Base-by-base conservation (phyloP, 257 asterid genomes). In the Penstemon eatonii region DNA sequence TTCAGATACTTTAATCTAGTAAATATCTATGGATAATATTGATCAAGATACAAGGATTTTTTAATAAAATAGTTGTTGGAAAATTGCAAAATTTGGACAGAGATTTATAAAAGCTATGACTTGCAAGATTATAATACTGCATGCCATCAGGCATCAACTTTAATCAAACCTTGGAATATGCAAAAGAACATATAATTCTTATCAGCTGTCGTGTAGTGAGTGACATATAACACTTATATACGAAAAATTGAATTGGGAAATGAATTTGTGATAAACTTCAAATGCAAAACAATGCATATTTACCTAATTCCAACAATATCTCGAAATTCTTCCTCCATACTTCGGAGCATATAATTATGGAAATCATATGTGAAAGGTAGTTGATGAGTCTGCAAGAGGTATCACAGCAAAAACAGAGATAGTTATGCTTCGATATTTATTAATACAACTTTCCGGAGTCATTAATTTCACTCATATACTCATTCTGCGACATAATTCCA, bases 321-420 rank as follows among this genome's bases (percentile, higher is more conserved):
- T 60, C 97, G 86, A 79, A 93, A 93, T 84, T 93, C 98, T 76
- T 90, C 97, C 73, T 93, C 98, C 95, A 90, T 90, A 77, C 97
- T 93, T 62, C 98, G 87, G 55, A 88, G 86, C 98, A 93, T 93
- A 76, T 93, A 90, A 70, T 88, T 93, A 36, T 93, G 98, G 77
- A 90, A 93, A 80, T 90, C 95, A 43, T 93, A 90, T 25, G 95
- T 83, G 60, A 88, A 79, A 67, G 96, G 97, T 40, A 93, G 81
- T 64, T 93, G 89, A 80, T 87, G 97, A 75, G 90, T 82, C 98
- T 90, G 95, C 84, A 85, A 67, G 25, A 69, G 39, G 7, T 45
- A 67, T 44, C 63, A 66, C 41, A 74, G 9, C 46, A 60, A 38
- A 59, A 25, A 53, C 56, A 77, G 61, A 13, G 10, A 51, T 5